A percentile compares a stretch with the other conserved stretches of the same genome.
phyloP scores from a whole-genome alignment of 139 green algal genomes.

The Chlorella sp. region DNA sequence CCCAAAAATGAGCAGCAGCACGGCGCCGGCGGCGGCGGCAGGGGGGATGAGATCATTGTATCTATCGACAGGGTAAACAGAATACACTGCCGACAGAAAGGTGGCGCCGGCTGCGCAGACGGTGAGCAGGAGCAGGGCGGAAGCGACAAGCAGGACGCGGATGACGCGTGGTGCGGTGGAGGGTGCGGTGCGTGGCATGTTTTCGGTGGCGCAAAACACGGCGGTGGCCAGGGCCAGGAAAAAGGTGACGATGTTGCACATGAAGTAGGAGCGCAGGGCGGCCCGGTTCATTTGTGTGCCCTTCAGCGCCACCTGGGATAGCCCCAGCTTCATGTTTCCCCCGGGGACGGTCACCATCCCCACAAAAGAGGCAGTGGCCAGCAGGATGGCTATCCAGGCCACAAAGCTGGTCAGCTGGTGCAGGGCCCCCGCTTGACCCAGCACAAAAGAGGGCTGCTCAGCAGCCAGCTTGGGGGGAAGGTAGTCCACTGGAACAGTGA shows the following conservation, averaged over 20 bases:
- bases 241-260: background rate
- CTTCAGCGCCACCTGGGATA: background rate
- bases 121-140: background rate
- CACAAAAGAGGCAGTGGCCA: background rate
- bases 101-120: background rate
- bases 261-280: background rate
- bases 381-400: background rate
- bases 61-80: background rate
- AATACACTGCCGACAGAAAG: background rate
- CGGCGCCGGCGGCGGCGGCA: background rate
- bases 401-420: background rate
- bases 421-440: background rate
- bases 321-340: background rate
- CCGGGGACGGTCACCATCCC: background rate
- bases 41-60: background rate
- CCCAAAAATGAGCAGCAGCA: background rate
- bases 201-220: constrained; percentile 2
- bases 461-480: background rate
- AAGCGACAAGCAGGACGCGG: background rate
- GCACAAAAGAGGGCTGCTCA: background rate
- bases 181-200: background rate
- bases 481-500: background rate
- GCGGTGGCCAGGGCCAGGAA: background rate
- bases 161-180: background rate
- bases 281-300: background rate